Evolutionary conservation across 1,139 yeast genomes (phyloP).

Genomic region (Meyerozyma sp.): DNA sequence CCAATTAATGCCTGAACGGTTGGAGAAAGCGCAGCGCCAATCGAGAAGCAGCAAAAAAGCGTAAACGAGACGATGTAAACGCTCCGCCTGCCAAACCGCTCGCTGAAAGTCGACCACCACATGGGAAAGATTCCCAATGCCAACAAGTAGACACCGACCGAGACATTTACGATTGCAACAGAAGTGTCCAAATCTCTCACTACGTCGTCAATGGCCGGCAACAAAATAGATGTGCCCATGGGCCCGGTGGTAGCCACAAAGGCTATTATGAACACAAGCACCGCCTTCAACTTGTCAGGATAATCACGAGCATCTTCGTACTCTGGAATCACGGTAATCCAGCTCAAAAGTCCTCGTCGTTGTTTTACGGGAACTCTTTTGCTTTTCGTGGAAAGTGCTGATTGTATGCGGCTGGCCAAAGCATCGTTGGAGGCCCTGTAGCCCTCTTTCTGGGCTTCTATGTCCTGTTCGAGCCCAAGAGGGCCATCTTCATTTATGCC

Average conservation of each 20-base stretch:
- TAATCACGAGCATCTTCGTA: slow-evolving; percentile 67
- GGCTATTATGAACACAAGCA: slow-evolving; percentile 63
- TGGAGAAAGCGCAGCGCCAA: slow-evolving; percentile 69
- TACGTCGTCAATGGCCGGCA: slow-evolving; percentile 71
- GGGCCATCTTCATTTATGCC: neutral
- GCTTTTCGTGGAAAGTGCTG: neutral
- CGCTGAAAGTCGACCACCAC: slow-evolving; percentile 87
- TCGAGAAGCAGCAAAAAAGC: slow-evolving; percentile 57
- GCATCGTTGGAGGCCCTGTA: neutral
- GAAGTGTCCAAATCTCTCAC: slow-evolving; percentile 50
- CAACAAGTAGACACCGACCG: slow-evolving; percentile 73
- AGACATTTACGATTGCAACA: slow-evolving; percentile 59
- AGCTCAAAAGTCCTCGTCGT: slow-evolving; percentile 52
- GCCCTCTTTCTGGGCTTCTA: neutral
- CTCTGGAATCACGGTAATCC: slow-evolving; percentile 61
- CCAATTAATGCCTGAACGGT: slow-evolving; percentile 59
- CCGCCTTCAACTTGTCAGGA: slow-evolving; percentile 41
- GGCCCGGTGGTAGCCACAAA: slow-evolving; percentile 80
- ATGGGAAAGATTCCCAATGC: slow-evolving; percentile 77
- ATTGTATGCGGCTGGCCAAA: neutral
- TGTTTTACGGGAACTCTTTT: slow-evolving; percentile 35
- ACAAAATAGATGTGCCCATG: slow-evolving; percentile 83
- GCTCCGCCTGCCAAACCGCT: slow-evolving; percentile 66
- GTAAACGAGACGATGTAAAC: slow-evolving; percentile 66
- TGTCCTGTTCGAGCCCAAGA: neutral